phyloP scores from a whole-genome alignment of 768 basidiomycete species.

The Postia placenta region DNA sequence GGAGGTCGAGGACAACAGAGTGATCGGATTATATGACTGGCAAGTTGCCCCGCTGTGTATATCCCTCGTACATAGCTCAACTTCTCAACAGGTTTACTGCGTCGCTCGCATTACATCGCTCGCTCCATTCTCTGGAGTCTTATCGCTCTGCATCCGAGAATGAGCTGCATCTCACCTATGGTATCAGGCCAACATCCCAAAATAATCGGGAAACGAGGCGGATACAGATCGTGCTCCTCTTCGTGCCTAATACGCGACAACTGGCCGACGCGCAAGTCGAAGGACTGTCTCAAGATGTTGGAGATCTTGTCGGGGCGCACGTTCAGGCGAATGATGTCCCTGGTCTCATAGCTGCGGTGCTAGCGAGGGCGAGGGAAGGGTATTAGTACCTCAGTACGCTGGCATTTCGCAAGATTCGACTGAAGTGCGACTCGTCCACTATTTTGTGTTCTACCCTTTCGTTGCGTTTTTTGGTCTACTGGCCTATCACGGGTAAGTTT shows the following conservation, averaged over 20 bases:
- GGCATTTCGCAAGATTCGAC: too few species aligned
- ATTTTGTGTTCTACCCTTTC: too few species aligned
- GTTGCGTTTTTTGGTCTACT: too few species aligned
- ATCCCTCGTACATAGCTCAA: not conserved
- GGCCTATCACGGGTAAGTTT: too few species aligned
- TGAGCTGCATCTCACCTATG: constrained; percentile 69
- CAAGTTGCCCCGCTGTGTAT: constrained; percentile 25
- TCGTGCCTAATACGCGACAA: constrained; percentile 62
- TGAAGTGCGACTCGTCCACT: too few species aligned
- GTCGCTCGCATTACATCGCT: constrained; percentile 58
- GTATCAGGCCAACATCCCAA: constrained; percentile 29
- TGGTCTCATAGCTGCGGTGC: constrained; percentile 55
- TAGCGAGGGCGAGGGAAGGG: constrained; percentile 38
- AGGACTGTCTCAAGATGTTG: constrained; percentile 49
- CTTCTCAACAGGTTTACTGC: constrained; percentile 55
- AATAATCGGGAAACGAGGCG: constrained; percentile 22
- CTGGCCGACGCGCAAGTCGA: constrained; percentile 54
- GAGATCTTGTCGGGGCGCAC: constrained; percentile 55
- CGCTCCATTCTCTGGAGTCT: constrained; percentile 53
- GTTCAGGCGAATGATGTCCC: constrained; percentile 60
- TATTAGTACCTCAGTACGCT: too few species aligned
- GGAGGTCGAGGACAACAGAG: constrained; percentile 53
- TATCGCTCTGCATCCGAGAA: constrained; percentile 64
- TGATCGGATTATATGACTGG: constrained; percentile 68
- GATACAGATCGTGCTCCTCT: constrained; percentile 54